These are phyloP conservation scores for Kwoniella sp. DNA, from an alignment of 768 basidiomycete species.

Conservation along the genomic window DNA sequence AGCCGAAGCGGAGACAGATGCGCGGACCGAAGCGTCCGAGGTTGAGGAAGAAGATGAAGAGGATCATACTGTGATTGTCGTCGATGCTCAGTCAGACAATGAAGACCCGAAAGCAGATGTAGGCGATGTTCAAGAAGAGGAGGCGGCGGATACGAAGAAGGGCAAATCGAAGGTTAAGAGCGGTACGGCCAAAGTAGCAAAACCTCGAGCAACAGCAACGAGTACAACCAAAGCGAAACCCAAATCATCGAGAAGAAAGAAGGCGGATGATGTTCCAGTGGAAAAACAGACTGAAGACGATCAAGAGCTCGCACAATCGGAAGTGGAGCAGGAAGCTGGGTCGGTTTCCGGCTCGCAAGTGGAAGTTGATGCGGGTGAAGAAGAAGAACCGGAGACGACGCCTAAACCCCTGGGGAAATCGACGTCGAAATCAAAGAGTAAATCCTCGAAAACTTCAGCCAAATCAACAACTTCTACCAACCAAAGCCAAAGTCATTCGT, in stretches of 20 bases:
- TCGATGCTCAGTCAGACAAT: background rate
- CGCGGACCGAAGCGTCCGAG: background rate
- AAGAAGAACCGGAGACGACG: background rate
- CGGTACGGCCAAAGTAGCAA: conserved; percentile 6
- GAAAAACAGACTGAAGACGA: background rate
- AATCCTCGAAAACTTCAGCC: conserved; percentile 2
- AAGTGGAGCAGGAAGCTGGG: conserved; percentile 1
- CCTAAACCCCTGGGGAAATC: background rate
- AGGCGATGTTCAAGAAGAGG: background rate
- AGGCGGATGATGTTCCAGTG: background rate
- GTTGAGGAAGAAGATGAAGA: conserved; percentile 17
- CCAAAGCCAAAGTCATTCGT: background rate
- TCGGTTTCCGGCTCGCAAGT: background rate
- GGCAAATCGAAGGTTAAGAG: conserved; percentile 14
- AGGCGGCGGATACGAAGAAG: conserved; percentile 13
- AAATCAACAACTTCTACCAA: background rate
- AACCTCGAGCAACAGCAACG: conserved; percentile 8
- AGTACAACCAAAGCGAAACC: conserved; percentile 3
- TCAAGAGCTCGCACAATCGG: background rate
- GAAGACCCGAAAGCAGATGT: conserved; percentile 5
- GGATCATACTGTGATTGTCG: conserved; percentile 10
- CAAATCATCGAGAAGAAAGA: conserved; percentile 6
- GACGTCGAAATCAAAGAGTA: background rate
- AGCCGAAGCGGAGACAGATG: conserved; percentile 1
- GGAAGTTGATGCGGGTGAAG: background rate